Evolutionary conservation across 106 monocot species (phyloP).

Genomic region (Acanthochlamys bracteata): DNA sequence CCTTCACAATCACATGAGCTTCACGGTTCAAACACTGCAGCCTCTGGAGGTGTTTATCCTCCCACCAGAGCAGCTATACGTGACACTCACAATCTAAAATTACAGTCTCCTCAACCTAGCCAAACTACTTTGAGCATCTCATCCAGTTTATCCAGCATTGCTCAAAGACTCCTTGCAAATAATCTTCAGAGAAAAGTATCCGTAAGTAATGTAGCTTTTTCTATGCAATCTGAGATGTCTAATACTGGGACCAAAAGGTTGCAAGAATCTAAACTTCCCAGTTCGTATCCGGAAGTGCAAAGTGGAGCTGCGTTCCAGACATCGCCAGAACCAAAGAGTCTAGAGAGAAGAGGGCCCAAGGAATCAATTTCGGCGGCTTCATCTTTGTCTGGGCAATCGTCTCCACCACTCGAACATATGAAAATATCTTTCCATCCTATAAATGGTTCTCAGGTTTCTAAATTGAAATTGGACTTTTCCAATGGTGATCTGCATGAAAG

Average conservation of each 20-base stretch:
- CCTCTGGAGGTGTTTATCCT: conserved; percentile 2
- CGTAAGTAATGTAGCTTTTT: conserved; percentile 9
- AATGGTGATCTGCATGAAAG: conserved; percentile 40
- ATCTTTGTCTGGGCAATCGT: conserved; percentile 31
- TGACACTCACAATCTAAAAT: neutral
- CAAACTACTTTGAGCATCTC: conserved; percentile 21
- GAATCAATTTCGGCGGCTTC: conserved; percentile 15
- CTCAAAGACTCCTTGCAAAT: conserved; percentile 54
- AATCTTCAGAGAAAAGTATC: conserved; percentile 44
- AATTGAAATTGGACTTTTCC: conserved; percentile 51
- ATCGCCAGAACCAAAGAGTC: conserved; percentile 8
- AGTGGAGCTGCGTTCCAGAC: conserved; percentile 12
- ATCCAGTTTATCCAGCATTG: conserved; percentile 53
- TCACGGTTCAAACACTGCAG: conserved; percentile 9
- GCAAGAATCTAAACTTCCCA: conserved; percentile 18
- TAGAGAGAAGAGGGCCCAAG: conserved; percentile 16
- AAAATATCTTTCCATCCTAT: conserved; percentile 77
- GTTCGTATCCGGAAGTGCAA: conserved; percentile 11
- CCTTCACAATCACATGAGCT: conserved; percentile 7
- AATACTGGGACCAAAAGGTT: conserved; percentile 14
- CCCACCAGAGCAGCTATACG: neutral
- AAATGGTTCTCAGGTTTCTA: conserved; percentile 32
- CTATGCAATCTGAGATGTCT: conserved; percentile 13
- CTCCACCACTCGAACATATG: conserved; percentile 91
- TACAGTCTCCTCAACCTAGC: conserved; percentile 7